Base-by-base conservation (phyloP, 176 grass and related monocot species). In the Chrysopogon serrulatus region DNA sequence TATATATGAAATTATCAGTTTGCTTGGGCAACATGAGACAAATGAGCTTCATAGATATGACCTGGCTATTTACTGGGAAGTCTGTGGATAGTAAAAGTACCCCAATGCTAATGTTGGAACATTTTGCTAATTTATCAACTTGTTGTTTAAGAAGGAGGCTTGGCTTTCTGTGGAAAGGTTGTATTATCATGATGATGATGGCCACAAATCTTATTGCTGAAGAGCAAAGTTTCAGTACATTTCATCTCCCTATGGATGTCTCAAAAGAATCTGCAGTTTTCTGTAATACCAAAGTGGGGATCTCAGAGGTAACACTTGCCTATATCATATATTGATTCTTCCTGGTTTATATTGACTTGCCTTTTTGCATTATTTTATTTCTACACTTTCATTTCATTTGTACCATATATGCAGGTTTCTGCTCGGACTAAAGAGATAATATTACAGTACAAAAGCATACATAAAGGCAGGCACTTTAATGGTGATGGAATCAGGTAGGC, bases 131-230 rank as follows among this genome's bases (percentile, higher is more conserved):
- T 40, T 43, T 94, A 14, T 73, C 64, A 35, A 5, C 67, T 40
- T 86, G 17, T 59, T 90, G 87, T 92, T 76, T 87, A n/a, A 76
- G 78, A n/a, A 77, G 62, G 49, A 86, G 73, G 32, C 47, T 92
- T 90, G 82, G 57, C 30, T 86, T 92, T 77, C 24, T 94, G 18
- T 92, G 73, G 87, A 92, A 80, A 40, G 64, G 85, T 19, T 92
- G 92, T 65, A 88, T 90, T 90, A 42, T 90, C 43, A 88, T 95
- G 87, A 90, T 95, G 68, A 92, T 90, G 57, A 80, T 63, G n/a
- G 24, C 84, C 60, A 73, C 85, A 66, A 92, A 88, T 86, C 82
- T 94, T 83, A n/a, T 89, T 87, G 45, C 56, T 80, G 78, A 92
- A 88, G 78, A 77, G 27, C 19, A 12, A 76, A 68, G 8, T 68